Evolutionary conservation across 805 yeast species (phyloP), one percentile per base, ranked within the genome.

Genomic region (Vanderwaltozyma verrucispora): DNA sequence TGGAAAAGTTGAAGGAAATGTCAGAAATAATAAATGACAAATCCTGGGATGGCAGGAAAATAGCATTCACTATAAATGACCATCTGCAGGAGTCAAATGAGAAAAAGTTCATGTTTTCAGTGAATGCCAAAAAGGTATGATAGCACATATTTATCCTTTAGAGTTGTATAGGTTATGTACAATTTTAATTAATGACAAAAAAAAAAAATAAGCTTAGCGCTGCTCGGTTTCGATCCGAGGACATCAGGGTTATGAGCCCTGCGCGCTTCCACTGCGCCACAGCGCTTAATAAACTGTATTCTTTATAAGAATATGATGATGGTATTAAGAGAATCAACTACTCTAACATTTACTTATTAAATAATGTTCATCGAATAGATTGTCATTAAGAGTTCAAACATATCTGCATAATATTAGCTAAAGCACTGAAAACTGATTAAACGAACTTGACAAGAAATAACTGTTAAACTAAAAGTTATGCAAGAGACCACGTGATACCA

Each of bases 211-310:
- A 32, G 26, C 28, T 27, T 37, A 37, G 40, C 40, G 40, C 40
- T 35, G 40, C 40, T 37, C 40, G 36, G 89, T 82, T 80, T 82
- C 92, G 92, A 82, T 82, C 92, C 87, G 68, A 74, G 87, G 94
- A 80, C 89, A 79, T 82, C 89, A 81, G 92, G 89, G 94, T 82
- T 82, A 82, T 82, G 94, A 82, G 94, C 94, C 92, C 92, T 80
- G 89, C 89, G 88, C 92, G 92, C 89, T 82, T 81, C 92, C 92
- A 79, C 92, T 82, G 89, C 92, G 89, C 89, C 89, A 82, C 87
- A 82, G 81, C 87, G 92, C 92, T 81, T 40, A 33, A 18, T 30
- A 33, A 35, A n/a, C n/a, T n/a, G n/a, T n/a, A n/a, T n/a, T n/a
- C n/a, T n/a, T n/a, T n/a, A n/a, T n/a, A n/a, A n/a, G n/a, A n/a